Base-by-base conservation (phyloP, 768 basidiomycete species). In the Kwoniella sp. region DNA sequence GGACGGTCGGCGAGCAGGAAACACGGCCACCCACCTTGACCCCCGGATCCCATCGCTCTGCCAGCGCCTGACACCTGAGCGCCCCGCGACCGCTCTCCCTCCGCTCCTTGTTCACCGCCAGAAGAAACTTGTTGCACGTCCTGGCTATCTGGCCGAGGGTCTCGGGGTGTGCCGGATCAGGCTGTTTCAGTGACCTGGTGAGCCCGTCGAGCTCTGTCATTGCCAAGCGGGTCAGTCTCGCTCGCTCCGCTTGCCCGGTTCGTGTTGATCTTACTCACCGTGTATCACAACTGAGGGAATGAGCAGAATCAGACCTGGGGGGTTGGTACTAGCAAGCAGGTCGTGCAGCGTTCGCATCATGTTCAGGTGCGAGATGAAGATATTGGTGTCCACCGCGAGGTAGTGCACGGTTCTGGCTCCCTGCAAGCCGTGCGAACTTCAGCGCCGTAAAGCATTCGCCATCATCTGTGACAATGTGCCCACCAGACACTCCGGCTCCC, bases 311-410 rank as follows among this genome's bases (percentile, higher is more conserved):
- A 54, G 17, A n/a, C 34, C 26, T 3, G 36, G 36, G 11, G 48
- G 40, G 22, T 40, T 27, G n/a, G 57, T 27, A 10, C 17, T 23
- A 6, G 33, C 15, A 11, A 62, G 32, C 29, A 46, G 25, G 34
- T 19, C 31, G 36, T 50, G 57, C 17, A 62, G 26, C 8, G 32
- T 25, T 28, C 50, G 39, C 10, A 63, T 34, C 6, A 59, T 44
- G 8, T 40, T 37, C 6, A 69, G 42, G 17, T 64, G 57, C 14
- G 49, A 34, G 36, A 69, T 58, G 27, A 66, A 50, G 48, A 67
- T 37, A 36, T 69, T 69, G 14, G 67, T 69, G 29, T 69, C 67
- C 12, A 69, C 19, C 3, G 59, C 56, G 8, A 69, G 44, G 42
- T 60, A 64, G 23, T 50, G 55, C 3, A 50, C 27, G 7, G 55